Percentiles rank a stretch among this genome's conserved stretches.
These are phyloP conservation scores for Azolla pinnata DNA, from an alignment of 75 land plant species.

Conservation along the genomic window DNA sequence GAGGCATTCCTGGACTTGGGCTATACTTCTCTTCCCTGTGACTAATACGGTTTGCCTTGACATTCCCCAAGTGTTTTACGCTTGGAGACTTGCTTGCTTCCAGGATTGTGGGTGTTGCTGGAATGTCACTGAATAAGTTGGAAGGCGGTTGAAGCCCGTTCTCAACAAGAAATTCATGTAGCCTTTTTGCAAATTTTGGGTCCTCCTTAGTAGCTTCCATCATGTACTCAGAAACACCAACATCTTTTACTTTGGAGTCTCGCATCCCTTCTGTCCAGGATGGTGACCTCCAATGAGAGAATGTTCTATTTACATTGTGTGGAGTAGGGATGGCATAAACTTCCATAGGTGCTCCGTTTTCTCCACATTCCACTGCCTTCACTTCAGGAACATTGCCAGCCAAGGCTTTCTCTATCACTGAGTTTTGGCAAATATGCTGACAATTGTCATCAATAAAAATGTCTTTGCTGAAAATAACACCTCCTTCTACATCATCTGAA, in stretches of 20 bases:
- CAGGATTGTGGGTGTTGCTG: slow-evolving; percentile 41
- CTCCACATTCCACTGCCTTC: neutral
- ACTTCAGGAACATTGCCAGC: too few species aligned
- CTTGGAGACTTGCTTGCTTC: slow-evolving; percentile 20
- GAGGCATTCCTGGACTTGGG: slow-evolving; percentile 27
- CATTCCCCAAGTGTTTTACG: slow-evolving; percentile 12
- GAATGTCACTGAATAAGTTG: slow-evolving; percentile 51
- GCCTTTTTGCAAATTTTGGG: slow-evolving; percentile 74
- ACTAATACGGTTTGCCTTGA: slow-evolving; percentile 20
- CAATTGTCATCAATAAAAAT: neutral
- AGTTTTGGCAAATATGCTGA: too few species aligned
- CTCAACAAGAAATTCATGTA: slow-evolving; percentile 75
- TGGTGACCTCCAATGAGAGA: slow-evolving; percentile 59
- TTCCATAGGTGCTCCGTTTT: neutral
- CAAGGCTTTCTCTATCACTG: too few species aligned
- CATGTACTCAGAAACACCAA: slow-evolving; percentile 83
- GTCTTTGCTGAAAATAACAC: neutral
- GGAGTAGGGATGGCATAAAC: neutral
- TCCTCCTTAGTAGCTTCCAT: slow-evolving; percentile 91
- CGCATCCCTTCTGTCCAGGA: slow-evolving; percentile 83
- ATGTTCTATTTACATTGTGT: neutral
- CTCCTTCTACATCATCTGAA: too few species aligned
- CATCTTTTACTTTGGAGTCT: slow-evolving; percentile 69
- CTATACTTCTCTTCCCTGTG: slow-evolving; percentile 34
- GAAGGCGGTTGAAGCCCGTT: slow-evolving; percentile 81